Evolutionary conservation across 2,329 filamentous ascomycete species (phyloP).

Genomic region (Phialemoniopsis sp.): DNA sequence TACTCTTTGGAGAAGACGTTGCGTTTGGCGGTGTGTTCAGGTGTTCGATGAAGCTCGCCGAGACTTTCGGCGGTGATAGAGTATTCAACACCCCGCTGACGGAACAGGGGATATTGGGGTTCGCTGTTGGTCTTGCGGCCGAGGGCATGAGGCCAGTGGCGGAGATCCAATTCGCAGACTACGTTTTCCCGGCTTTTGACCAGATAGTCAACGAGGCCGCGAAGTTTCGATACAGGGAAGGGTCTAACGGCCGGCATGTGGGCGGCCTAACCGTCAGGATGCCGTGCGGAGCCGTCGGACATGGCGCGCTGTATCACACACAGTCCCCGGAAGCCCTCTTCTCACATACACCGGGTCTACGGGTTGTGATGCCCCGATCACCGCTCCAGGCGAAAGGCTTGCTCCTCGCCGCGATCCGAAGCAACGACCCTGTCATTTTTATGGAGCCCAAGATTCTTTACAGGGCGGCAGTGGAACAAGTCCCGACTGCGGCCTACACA

Average conservation of each 20-base stretch:
- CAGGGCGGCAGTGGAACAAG: conserved; percentile 86
- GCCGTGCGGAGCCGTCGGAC: conserved; percentile 86
- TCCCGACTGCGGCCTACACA: conserved; percentile 76
- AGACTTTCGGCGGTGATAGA: conserved; percentile 79
- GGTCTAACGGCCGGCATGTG: conserved; percentile 50
- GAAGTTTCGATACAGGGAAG: conserved; percentile 78
- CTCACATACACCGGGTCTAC: conserved; percentile 78
- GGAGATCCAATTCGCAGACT: conserved; percentile 95
- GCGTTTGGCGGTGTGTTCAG: conserved; percentile 96
- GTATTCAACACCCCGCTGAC: conserved; percentile 96
- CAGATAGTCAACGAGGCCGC: conserved; percentile 92
- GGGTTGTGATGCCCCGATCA: conserved; percentile 81
- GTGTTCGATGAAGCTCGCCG: conserved; percentile 85
- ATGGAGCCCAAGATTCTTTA: conserved; percentile 95
- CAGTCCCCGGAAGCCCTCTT: conserved; percentile 89
- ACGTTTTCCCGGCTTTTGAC: conserved; percentile 89
- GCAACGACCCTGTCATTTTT: conserved; percentile 86
- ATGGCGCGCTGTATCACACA: conserved; percentile 83
- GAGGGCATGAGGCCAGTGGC: conserved; percentile 91
- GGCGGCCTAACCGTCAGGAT: conserved; percentile 85
- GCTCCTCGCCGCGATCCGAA: conserved; percentile 68
- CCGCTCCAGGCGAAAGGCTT: conserved; percentile 87
- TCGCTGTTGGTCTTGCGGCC: conserved; percentile 84
- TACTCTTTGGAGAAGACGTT: conserved; percentile 95
- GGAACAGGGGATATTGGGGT: conserved; percentile 92